Evolutionary conservation across 2,329 filamentous ascomycete genomes (phyloP), one percentile per base, ranked within the genome.

Genomic region (Fusarium devonianum): DNA sequence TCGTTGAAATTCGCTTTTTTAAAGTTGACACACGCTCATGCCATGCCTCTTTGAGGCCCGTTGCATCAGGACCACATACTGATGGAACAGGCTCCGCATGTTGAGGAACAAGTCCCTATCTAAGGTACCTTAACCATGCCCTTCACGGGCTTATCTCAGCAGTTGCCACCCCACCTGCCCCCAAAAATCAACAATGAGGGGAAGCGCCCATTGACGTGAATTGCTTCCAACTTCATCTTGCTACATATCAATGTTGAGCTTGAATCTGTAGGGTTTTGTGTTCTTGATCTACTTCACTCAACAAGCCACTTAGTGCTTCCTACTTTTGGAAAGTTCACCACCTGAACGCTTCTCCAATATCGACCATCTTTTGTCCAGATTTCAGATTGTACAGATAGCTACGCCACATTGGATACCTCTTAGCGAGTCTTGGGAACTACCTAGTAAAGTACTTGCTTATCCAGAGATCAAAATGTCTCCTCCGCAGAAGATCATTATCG

Each of bases 401-500:
- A 37, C 6, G 1, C 17, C 32, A 34, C 17, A n/a, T n/a, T 21
- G 9, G 9, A n/a, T 8, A 34, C 11, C 10, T 21, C 32, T 29
- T 5, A 25, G 3, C 23, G 7, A 26, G 23, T 7, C 11, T 7
- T 6, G 36, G 9, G 12, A 25, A 17, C 21, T 22, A 38, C 21
- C n/a, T 26, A 26, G 23, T n/a, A 18, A 33, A 48, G n/a, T 17
- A 17, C 14, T 45, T 28, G 9, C 9, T 28, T 41, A n/a, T 13
- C 32, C 33, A 44, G 13, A 14, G 18, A 23, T 22, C 11, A 60
- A 38, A n/a, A 60, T 90, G 87, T 78, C 83, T 45, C 81, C 86
- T 19, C 85, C 84, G 63, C 85, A 83, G 65, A 86, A 88, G 66
- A 87, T 99, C 62, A 97, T 99, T 65, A 94, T 99, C 66, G 94